Evolutionary conservation across 2,329 filamentous ascomycete species (phyloP), one percentile per base, ranked within the genome.

Genomic region (Fusarium poae): DNA sequence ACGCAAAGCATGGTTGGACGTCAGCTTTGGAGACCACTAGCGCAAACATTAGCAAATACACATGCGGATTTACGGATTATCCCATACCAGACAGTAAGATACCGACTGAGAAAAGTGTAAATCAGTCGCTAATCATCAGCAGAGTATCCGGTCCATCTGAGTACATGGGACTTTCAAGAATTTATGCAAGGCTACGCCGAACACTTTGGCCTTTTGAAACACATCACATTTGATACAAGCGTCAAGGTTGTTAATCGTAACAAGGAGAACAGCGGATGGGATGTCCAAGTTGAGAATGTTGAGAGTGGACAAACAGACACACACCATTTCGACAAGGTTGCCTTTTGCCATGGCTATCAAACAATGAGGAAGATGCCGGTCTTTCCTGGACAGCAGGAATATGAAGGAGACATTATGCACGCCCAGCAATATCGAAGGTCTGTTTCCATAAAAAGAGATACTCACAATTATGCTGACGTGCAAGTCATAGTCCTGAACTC

Each of bases 11-110:
- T 3, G 65, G 64, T 0, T 67, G 65, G 65, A 67, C 65, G 0
- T 60, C 64, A 0, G 65, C 64, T 1, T 4, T 68, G 3, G 15
- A 37, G 1, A 48, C 29, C 0, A 67, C 65, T 2, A 51, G 20
- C 3, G 65, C 65, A 1, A 60, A 68, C 0, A 67, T 67, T 2
- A 67, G 65, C 59, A 67, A 67, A 18, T 68, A 67, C 5, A 67
- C 64, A 4, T 67, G 65, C 1, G 65, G 65, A 6, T 67, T 68
- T 8, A 67, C 65, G 0, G 65, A 67, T 0, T 67, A 55, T 10
- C 65, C 65, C 0, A 67, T 67, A 34, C 65, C 65, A 25, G 65
- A 67, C 16, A 68, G 65, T 65, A 21, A 2, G 64, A 21, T 0
- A 0, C 3, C 1, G 1, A 1, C 4, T 1, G 0, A 5, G 0